Conservation (phyloP, 2,329 filamentous ascomycete species). For the Sporothrix protearum region DNA sequence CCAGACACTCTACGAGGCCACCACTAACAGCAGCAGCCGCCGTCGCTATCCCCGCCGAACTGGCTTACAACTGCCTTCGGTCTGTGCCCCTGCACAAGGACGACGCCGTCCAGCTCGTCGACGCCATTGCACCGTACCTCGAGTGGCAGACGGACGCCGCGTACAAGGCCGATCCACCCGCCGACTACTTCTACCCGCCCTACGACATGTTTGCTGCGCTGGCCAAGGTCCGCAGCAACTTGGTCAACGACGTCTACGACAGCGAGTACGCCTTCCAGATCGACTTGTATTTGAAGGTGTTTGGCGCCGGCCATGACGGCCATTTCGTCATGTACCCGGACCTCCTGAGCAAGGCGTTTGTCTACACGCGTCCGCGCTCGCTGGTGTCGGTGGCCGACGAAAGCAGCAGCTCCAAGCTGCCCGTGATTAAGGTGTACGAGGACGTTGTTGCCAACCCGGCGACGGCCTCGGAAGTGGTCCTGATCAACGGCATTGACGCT, state of each 20-base stretch:
- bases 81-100: slow-evolving; percentile 42
- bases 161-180: slow-evolving; percentile 40
- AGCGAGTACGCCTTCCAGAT: slow-evolving; percentile 43
- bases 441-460: slow-evolving; percentile 25
- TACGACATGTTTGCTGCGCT: slow-evolving; percentile 40
- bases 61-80: slow-evolving; percentile 42
- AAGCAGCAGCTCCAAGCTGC: slow-evolving; percentile 28
- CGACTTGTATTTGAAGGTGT: slow-evolving; percentile 41
- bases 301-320: slow-evolving; percentile 41
- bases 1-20: too few species aligned
- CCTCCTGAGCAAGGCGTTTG: slow-evolving; percentile 38
- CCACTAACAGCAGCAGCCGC: slow-evolving; percentile 26
- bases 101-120: slow-evolving; percentile 40
- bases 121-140: slow-evolving; percentile 41
- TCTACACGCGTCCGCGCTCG: slow-evolving; percentile 38
- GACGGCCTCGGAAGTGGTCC: slow-evolving; percentile 29
- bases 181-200: slow-evolving; percentile 39
- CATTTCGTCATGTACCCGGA: slow-evolving; percentile 44
- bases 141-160: slow-evolving; percentile 42
- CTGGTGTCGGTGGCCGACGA: slow-evolving; percentile 43
- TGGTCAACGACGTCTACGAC: slow-evolving; percentile 38
- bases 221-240: slow-evolving; percentile 34
- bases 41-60: slow-evolving; percentile 37
- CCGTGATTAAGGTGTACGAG: slow-evolving; percentile 50
- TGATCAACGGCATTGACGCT: slow-evolving; percentile 34